These are phyloP conservation scores for Phytophthora hibernalis DNA, from an alignment of 352 stramenopile genomes.

Conservation along the genomic window DNA sequence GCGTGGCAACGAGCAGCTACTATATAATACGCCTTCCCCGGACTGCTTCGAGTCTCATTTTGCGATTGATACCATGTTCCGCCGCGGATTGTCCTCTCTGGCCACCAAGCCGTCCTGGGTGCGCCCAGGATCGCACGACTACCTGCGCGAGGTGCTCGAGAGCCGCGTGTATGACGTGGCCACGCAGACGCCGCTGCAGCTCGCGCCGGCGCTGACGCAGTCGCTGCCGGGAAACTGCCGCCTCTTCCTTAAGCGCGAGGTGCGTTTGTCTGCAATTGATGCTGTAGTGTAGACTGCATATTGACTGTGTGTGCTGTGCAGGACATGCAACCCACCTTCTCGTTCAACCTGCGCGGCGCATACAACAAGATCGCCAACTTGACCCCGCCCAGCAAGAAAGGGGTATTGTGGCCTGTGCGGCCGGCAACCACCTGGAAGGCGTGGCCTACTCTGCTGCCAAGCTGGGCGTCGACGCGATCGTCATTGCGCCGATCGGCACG, in stretches of 20 bases:
- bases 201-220: slow-evolving; percentile 63
- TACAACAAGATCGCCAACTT: slow-evolving; percentile 99
- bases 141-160: slow-evolving; percentile 80
- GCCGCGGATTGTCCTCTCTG: slow-evolving; percentile 42
- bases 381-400: slow-evolving; percentile 73
- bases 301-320: slow-evolving; percentile 24
- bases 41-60: slow-evolving; percentile 1
- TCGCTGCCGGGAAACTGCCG: slow-evolving; percentile 65
- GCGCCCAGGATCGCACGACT: slow-evolving; percentile 75
- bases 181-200: slow-evolving; percentile 72
- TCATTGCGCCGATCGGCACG: slow-evolving; percentile 97
- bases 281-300: not conserved
- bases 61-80: slow-evolving; percentile 48
- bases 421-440: slow-evolving; percentile 98
- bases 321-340: slow-evolving; percentile 98
- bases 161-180: slow-evolving; percentile 89
- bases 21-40: no score
- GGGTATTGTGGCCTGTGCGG: slow-evolving; percentile 85
- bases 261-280: slow-evolving; percentile 16
- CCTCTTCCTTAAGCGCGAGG: slow-evolving; percentile 94
- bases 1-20: no score
- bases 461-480: slow-evolving; percentile 94
- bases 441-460: slow-evolving; percentile 95
- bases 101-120: slow-evolving; percentile 57
- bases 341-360: slow-evolving; percentile 98